A percentile compares a stretch with the other conserved stretches of the same genome.
Conservation (phyloP, 352 stramenopile species). For the Phytopythium cucurbitacearum region DNA sequence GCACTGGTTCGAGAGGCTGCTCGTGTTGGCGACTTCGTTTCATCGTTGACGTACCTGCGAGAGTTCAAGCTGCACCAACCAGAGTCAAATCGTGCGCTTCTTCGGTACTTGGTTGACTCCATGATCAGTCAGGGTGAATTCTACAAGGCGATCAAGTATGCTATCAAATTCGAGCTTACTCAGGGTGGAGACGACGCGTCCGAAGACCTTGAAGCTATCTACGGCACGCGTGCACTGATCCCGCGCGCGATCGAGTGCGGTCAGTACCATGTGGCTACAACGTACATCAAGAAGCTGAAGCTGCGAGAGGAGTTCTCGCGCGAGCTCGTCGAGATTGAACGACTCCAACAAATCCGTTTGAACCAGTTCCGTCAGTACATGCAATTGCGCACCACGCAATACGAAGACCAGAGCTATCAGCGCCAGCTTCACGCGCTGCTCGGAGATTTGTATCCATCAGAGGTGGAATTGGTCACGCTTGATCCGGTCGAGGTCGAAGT, state of each 20-base stretch:
- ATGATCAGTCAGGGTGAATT: constrained; percentile 71
- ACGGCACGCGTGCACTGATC: constrained; percentile 51
- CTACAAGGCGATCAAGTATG: constrained; percentile 89
- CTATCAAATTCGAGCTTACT: constrained; percentile 74
- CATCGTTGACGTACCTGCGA: constrained; percentile 55
- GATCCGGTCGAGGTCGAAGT: constrained; percentile 46
- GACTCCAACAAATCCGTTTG: constrained; percentile 39
- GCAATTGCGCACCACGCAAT: constrained; percentile 39
- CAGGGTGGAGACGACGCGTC: constrained; percentile 12
- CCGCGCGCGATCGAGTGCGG: constrained; percentile 46
- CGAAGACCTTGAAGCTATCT: constrained; percentile 11
- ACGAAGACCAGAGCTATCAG: constrained; percentile 36
- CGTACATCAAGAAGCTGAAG: constrained; percentile 81
- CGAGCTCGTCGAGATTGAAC: constrained; percentile 60
- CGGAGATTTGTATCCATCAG: constrained; percentile 16
- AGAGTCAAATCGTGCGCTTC: constrained; percentile 29
- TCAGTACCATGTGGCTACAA: constrained; percentile 70
- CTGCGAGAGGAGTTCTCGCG: constrained; percentile 50
- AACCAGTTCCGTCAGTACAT: constrained; percentile 63
- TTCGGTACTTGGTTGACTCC: constrained; percentile 54
- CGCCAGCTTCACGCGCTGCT: constrained; percentile 35
- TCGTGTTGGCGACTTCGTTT: constrained; percentile 67
- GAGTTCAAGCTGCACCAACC: constrained; percentile 71
- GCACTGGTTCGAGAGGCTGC: constrained; percentile 55
- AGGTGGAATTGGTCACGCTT: constrained; percentile 50